phyloP scores from a whole-genome alignment of 1,284 basidiomycete genomes.

The Ganoderma leucocontextum region DNA sequence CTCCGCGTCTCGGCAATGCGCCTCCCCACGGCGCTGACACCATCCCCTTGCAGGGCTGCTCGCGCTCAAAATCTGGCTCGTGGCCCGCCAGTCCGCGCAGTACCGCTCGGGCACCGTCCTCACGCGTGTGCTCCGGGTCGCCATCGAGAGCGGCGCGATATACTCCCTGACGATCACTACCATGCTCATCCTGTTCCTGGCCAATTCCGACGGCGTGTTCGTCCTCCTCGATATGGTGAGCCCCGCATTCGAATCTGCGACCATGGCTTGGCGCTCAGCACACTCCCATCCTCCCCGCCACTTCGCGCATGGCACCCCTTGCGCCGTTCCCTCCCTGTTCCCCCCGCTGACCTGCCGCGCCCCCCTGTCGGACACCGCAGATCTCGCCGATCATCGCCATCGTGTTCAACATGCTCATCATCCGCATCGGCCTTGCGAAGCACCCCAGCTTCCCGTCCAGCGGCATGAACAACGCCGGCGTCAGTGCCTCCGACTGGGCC shows the following conservation, averaged over 20 bases:
- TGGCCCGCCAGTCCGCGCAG: conserved; percentile 33
- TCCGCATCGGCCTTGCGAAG: conserved; percentile 34
- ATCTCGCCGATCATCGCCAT: conserved; percentile 43
- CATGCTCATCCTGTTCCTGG: conserved; percentile 43
- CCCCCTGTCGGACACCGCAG: conserved; percentile 26
- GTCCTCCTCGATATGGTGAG: conserved; percentile 45
- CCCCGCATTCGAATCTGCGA: background rate
- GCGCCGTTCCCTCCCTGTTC: background rate
- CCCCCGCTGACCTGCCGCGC: too few relatives aligned
- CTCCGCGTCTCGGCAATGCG: too few relatives aligned
- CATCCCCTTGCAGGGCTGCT: conserved; percentile 34
- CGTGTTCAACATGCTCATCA: conserved; percentile 42
- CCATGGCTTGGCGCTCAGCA: background rate
- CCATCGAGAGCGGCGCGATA: conserved; percentile 45
- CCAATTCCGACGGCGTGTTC: conserved; percentile 41
- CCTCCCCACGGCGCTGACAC: background rate
- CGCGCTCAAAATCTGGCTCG: conserved; percentile 39
- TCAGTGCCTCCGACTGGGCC: background rate
- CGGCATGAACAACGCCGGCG: background rate
- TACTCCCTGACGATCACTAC: conserved; percentile 45
- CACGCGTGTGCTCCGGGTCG: conserved; percentile 39
- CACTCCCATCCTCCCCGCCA: background rate
- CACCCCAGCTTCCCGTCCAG: conserved; percentile 21
- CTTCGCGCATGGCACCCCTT: background rate
- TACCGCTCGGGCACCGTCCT: conserved; percentile 31